Evolutionary conservation across 2,329 filamentous ascomycete genomes (phyloP).

Genomic region (Cercospora berteroae): DNA sequence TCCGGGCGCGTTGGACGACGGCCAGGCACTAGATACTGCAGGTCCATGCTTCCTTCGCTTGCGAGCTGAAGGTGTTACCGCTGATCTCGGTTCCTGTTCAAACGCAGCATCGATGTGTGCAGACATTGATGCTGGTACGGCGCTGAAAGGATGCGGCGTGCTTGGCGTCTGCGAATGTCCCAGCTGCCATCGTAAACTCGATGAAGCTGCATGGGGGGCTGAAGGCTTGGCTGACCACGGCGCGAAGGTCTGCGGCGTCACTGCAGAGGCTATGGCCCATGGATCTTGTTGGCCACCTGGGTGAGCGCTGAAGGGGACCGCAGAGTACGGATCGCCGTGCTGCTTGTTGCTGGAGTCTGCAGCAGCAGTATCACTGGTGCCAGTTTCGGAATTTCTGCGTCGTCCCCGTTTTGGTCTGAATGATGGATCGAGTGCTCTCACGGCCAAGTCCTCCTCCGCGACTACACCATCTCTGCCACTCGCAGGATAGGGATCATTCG

Average conservation of each 20-base stretch:
- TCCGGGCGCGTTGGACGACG: constrained; percentile 59
- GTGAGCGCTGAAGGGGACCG: constrained; percentile 53
- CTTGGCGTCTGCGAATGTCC: constrained; percentile 28
- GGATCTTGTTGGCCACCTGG: constrained; percentile 56
- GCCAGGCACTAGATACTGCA: constrained; percentile 89
- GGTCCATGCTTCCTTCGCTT: constrained; percentile 71
- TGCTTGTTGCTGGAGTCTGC: constrained; percentile 22
- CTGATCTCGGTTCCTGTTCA: constrained; percentile 65
- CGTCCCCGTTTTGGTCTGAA: constrained; percentile 61
- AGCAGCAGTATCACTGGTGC: constrained; percentile 29
- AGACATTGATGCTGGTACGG: constrained; percentile 60
- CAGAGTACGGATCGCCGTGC: constrained; percentile 24
- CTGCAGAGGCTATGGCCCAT: constrained; percentile 44
- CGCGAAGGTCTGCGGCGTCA: constrained; percentile 40
- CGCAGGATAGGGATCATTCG: constrained; percentile 61
- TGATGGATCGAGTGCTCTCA: constrained; percentile 79
- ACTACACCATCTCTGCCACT: constrained; percentile 76
- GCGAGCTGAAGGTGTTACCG: constrained; percentile 62
- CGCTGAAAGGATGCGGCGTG: constrained; percentile 73
- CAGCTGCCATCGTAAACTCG: constrained; percentile 39
- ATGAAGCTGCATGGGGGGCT: constrained; percentile 44
- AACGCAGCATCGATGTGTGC: constrained; percentile 47
- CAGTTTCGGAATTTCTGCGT: constrained; percentile 44
- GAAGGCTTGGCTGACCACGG: constrained; percentile 40
- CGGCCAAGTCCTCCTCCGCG: constrained; percentile 82